These are phyloP conservation scores for Diplodia corticola DNA, from an alignment of 2,329 filamentous ascomycete species.

Conservation along the genomic window DNA sequence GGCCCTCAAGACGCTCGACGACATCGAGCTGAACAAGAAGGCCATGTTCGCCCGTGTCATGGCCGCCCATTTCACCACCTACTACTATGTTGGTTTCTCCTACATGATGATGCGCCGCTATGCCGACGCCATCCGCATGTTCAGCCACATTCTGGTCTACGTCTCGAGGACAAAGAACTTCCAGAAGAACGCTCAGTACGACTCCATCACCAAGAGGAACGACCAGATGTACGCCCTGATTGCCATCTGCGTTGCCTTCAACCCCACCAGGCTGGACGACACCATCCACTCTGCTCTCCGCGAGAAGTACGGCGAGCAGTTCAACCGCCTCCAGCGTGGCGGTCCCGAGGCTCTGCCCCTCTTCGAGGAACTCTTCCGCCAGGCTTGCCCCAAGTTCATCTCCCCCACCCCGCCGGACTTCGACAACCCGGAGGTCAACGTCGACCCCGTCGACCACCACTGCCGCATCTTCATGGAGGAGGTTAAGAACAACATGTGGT, in stretches of 20 bases:
- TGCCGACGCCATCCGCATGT: conserved; percentile 98
- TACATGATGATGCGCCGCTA: conserved; percentile 99
- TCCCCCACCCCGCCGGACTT: conserved; percentile 96
- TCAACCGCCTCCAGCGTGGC: conserved; percentile 92
- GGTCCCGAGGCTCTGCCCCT: conserved; percentile 93
- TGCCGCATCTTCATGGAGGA: conserved; percentile 98
- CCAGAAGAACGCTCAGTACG: conserved; percentile 98
- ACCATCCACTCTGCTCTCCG: conserved; percentile 97
- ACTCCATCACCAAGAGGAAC: conserved; percentile 99
- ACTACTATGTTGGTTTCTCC: conserved; percentile 99
- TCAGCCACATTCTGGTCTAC: conserved; percentile 99
- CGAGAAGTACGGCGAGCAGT: conserved; percentile 99
- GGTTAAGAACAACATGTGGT: conserved; percentile 99
- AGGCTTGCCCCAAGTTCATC: conserved; percentile 99
- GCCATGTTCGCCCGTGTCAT: conserved; percentile 99
- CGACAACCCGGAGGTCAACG: conserved; percentile 91
- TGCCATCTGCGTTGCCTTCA: conserved; percentile 97
- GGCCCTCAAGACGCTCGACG: conserved; percentile 96
- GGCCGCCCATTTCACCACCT: conserved; percentile 99
- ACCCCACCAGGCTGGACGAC: conserved; percentile 95
- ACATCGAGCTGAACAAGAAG: conserved; percentile 99
- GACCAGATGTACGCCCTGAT: conserved; percentile 99
- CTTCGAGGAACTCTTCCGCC: conserved; percentile 97
- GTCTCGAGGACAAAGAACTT: conserved; percentile 99
- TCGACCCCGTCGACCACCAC: conserved; percentile 97